Conservation (phyloP, 1,139 yeast genomes). For the Diutina mesorugosa region DNA sequence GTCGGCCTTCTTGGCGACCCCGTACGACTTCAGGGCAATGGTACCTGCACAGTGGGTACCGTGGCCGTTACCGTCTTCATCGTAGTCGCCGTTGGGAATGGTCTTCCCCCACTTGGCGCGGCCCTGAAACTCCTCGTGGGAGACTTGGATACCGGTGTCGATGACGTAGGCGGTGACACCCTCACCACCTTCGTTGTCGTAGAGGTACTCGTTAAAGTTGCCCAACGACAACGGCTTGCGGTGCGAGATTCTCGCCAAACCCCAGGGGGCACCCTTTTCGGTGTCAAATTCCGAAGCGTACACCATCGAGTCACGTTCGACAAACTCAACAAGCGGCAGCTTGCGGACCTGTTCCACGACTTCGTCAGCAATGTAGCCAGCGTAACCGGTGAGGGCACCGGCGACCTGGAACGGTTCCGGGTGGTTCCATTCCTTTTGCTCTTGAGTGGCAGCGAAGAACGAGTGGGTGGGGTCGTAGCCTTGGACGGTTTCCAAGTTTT, state of each 20-base stretch:
- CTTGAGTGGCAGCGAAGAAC: constrained; percentile 22
- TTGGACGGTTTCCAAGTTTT: constrained; percentile 12
- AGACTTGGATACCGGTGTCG: constrained; percentile 82
- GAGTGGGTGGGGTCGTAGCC: constrained; percentile 17
- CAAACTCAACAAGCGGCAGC: constrained; percentile 61
- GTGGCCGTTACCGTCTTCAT: constrained; percentile 89
- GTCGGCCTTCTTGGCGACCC: constrained; percentile 67
- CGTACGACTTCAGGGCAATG: constrained; percentile 60
- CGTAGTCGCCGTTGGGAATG: constrained; percentile 71
- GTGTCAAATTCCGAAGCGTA: constrained; percentile 45
- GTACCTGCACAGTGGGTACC: constrained; percentile 89
- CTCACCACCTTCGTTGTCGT: constrained; percentile 74
- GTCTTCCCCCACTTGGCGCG: constrained; percentile 94
- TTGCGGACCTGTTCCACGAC: constrained; percentile 59
- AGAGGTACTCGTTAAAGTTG: constrained; percentile 75
- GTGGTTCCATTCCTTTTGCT: constrained; percentile 19
- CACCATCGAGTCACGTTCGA: constrained; percentile 75
- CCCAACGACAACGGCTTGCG: constrained; percentile 64
- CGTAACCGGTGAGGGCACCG: constrained; percentile 44
- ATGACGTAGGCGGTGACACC: constrained; percentile 90
- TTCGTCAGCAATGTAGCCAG: constrained; percentile 64
- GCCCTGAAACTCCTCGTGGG: constrained; percentile 77
- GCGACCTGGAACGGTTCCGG: constrained; percentile 53
- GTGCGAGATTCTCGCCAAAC: constrained; percentile 88
- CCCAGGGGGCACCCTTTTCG: constrained; percentile 93